Percentiles rank a stretch among this genome's conserved stretches.
Conservation (phyloP, 768 basidiomycete genomes). For the Termitomyces sp. region DNA sequence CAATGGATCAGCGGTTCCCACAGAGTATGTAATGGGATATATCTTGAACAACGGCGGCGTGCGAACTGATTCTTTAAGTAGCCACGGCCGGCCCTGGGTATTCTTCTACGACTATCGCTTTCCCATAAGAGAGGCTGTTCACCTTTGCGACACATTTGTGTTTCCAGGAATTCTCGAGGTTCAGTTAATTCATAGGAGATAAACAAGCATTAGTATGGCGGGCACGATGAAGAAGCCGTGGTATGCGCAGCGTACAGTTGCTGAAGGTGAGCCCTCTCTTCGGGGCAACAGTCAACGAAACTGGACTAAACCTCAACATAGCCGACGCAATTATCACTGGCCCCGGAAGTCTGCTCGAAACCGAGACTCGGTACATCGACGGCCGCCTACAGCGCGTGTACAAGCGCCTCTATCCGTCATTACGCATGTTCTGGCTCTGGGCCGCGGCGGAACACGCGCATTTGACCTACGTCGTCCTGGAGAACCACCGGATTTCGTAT, state of each 20-base stretch:
- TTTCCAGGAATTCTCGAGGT: neutral
- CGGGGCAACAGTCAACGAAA: neutral
- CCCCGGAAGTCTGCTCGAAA: conserved; percentile 35
- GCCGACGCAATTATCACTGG: conserved; percentile 31
- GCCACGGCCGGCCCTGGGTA: neutral
- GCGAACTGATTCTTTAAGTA: neutral
- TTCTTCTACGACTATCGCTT: neutral
- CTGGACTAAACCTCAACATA: conserved; percentile 6
- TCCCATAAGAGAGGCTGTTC: neutral
- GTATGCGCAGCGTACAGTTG: conserved; percentile 10
- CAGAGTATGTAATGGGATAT: neutral
- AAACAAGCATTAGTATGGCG: neutral
- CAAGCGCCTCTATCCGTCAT: conserved; percentile 45
- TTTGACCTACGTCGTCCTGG: conserved; percentile 44
- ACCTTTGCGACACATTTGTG: neutral
- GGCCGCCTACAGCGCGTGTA: conserved; percentile 43
- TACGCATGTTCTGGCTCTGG: conserved; percentile 44
- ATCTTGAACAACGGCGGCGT: neutral
- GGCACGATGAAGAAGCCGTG: conserved; percentile 1
- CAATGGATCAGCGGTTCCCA: neutral
- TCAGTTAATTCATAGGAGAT: neutral
- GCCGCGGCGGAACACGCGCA: conserved; percentile 28
- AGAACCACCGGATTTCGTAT: conserved; percentile 39
- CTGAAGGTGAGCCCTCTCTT: conserved; percentile 2
- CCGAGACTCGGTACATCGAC: conserved; percentile 37